Evolutionary conservation across 2,329 filamentous ascomycete species (phyloP).

Genomic region (Xylaria sp.): DNA sequence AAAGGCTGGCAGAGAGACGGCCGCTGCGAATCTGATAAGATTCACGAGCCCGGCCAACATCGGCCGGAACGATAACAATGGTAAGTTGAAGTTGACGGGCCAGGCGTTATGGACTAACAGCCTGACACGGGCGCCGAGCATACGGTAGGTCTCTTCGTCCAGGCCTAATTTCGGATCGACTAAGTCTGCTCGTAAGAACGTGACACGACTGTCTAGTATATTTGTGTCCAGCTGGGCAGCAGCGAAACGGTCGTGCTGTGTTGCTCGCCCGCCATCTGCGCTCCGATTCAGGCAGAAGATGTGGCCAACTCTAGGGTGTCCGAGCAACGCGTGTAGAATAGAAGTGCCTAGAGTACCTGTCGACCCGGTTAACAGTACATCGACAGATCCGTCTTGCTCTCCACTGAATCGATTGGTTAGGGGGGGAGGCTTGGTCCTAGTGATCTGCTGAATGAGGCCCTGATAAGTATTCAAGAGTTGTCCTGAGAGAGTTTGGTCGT

Average conservation of each 20-base stretch:
- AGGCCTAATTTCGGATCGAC: background rate
- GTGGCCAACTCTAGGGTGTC: slow-evolving; percentile 32
- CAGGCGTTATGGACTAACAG: slow-evolving; percentile 44
- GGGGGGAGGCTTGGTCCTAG: background rate
- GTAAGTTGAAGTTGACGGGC: slow-evolving; percentile 45
- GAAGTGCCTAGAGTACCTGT: slow-evolving; percentile 45
- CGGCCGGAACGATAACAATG: slow-evolving; percentile 34
- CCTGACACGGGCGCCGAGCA: slow-evolving; percentile 24
- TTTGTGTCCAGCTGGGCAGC: slow-evolving; percentile 10
- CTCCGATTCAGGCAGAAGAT: slow-evolving; percentile 47
- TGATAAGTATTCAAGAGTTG: slow-evolving; percentile 35
- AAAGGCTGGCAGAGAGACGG: slow-evolving; percentile 3
- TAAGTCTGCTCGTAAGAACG: slow-evolving; percentile 34
- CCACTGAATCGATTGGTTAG: background rate
- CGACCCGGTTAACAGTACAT: slow-evolving; percentile 47
- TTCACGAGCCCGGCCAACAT: slow-evolving; percentile 39
- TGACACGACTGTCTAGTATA: slow-evolving; percentile 32
- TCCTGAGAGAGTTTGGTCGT: slow-evolving; percentile 30
- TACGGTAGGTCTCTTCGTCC: slow-evolving; percentile 2
- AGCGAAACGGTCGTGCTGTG: slow-evolving; percentile 5
- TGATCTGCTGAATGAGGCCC: slow-evolving; percentile 14
- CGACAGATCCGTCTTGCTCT: slow-evolving; percentile 8
- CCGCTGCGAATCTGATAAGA: slow-evolving; percentile 36
- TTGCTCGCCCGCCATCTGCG: background rate
- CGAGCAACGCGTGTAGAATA: slow-evolving; percentile 40